These are phyloP conservation scores for Mycena alexandri DNA, from an alignment of 768 basidiomycete species.

Conservation along the genomic window DNA sequence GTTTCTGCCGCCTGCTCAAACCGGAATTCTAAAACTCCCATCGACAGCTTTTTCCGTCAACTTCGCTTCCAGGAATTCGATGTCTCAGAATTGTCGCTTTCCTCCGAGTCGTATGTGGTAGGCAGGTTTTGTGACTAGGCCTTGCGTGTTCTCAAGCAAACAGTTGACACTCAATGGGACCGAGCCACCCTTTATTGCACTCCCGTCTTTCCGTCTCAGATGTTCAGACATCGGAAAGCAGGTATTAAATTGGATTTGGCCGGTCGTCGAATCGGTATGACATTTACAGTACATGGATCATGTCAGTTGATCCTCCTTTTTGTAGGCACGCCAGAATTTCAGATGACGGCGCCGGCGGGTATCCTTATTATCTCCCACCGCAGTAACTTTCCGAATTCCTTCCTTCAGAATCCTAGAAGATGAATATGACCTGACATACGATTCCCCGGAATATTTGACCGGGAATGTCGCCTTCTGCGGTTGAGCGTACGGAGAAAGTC, in stretches of 20 bases:
- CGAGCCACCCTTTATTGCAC: constrained; percentile 37
- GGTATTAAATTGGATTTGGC: constrained; percentile 33
- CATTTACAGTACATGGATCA: too few relatives aligned
- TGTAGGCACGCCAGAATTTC: constrained; percentile 38
- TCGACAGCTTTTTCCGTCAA: constrained; percentile 37
- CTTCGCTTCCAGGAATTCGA: constrained; percentile 39
- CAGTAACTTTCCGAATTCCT: too few relatives aligned
- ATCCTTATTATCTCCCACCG: too few relatives aligned
- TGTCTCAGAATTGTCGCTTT: constrained; percentile 35
- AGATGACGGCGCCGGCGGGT: constrained; percentile 39
- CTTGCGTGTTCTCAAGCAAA: neutral
- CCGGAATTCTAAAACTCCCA: neutral
- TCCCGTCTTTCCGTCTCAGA: constrained; percentile 38
- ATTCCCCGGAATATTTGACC: constrained; percentile 35
- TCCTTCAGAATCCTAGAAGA: constrained; percentile 30
- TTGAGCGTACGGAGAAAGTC: constrained; percentile 38
- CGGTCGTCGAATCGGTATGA: constrained; percentile 28
- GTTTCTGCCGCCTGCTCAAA: neutral
- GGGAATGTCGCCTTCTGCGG: constrained; percentile 32
- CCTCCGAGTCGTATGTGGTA: constrained; percentile 34
- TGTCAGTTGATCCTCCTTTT: too few relatives aligned
- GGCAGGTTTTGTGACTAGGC: neutral
- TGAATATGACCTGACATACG: constrained; percentile 34
- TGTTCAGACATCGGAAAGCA: constrained; percentile 39
- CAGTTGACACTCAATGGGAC: constrained; percentile 32